Evolutionary conservation across 2,329 filamentous ascomycete species (phyloP), one percentile per base, ranked within the genome.

Genomic region (Rhexocercosporidium sp.): DNA sequence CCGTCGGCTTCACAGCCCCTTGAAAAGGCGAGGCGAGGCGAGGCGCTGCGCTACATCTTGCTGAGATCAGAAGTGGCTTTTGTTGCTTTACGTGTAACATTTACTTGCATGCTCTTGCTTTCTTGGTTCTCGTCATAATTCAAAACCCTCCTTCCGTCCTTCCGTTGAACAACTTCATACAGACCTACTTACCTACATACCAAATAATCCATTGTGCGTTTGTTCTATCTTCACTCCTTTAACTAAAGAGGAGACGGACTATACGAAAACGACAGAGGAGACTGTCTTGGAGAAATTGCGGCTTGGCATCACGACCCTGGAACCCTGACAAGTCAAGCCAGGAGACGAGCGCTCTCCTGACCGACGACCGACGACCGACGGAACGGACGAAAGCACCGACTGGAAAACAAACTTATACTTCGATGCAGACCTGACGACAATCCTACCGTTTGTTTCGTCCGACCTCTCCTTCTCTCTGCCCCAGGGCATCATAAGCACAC

Each of bases 241-340:
- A 31, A 31, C 29, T 31, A 31, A 49, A 47, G 20, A 49, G 11
- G 20, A 51, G 4, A 8, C 46, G 20, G 18, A 25, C 3, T 37
- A 11, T 37, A 11, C 34, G 2, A 37, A 37, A 11, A 37, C 34
- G 34, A 51, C 20, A 27, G 20, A 49, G 20, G 47, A 51, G 27
- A 31, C 27, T 29, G 9, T 22, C 5, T n/a, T 54, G 27, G 51
- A 54, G 51, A 20, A 29, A 54, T 54, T 54, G 29, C 51, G 51
- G 53, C 53, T 56, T 56, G 53, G 53, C 53, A 56, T 56, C n/a
- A 37, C 53, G n/a, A 56, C 20, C 31, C 12, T 34, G 31, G 27
- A 56, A 56, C 53, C 29, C 53, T 56, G 53, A 56, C 29, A n/a
- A 20, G n/a, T 6, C 41, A 44, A 44, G 41, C 41, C 9, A 44